A percentile compares a stretch with the other conserved stretches of the same genome.
Evolutionary conservation across 1,139 yeast genomes (phyloP).

Genomic region (Candida sp.): DNA sequence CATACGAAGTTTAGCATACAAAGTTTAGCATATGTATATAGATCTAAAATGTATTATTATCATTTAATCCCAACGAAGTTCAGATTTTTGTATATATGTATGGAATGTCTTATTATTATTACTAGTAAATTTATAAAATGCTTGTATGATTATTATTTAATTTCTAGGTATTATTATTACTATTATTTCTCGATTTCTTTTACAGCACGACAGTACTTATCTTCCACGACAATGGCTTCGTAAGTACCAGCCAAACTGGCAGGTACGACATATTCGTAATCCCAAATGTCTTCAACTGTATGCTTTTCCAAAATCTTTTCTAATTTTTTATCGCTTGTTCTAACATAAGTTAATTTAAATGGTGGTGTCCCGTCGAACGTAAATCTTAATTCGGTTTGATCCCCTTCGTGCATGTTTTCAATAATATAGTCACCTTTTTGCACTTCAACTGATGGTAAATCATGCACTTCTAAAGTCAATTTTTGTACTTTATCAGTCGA

Average conservation of each 20-base stretch:
- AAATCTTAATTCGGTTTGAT: slow-evolving; percentile 68
- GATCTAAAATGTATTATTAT: too few species aligned
- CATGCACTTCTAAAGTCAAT: slow-evolving; percentile 59
- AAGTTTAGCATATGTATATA: too few species aligned
- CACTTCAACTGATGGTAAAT: slow-evolving; percentile 88
- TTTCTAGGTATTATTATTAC: neutral
- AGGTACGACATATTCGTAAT: slow-evolving; percentile 62
- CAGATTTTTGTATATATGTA: too few species aligned
- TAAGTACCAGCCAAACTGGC: slow-evolving; percentile 92
- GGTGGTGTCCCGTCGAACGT: slow-evolving; percentile 74
- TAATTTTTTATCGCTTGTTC: slow-evolving; percentile 24
- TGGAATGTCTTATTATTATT: too few species aligned
- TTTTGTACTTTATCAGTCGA: slow-evolving; percentile 33
- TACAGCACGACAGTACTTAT: slow-evolving; percentile 69
- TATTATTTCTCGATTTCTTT: slow-evolving; percentile 12
- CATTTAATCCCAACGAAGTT: too few species aligned
- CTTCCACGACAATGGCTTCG: slow-evolving; percentile 85
- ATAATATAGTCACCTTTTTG: slow-evolving; percentile 73
- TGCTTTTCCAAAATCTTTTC: slow-evolving; percentile 67
- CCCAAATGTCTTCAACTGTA: slow-evolving; percentile 67
- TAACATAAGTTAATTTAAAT: slow-evolving; percentile 54
- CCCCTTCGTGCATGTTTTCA: slow-evolving; percentile 87
- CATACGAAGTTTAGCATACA: too few species aligned
- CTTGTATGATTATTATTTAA: neutral
- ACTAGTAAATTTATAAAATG: neutral